These are phyloP conservation scores for Flaveria robusta DNA, from an alignment of 129 eudicot genomes.

Conservation along the genomic window DNA sequence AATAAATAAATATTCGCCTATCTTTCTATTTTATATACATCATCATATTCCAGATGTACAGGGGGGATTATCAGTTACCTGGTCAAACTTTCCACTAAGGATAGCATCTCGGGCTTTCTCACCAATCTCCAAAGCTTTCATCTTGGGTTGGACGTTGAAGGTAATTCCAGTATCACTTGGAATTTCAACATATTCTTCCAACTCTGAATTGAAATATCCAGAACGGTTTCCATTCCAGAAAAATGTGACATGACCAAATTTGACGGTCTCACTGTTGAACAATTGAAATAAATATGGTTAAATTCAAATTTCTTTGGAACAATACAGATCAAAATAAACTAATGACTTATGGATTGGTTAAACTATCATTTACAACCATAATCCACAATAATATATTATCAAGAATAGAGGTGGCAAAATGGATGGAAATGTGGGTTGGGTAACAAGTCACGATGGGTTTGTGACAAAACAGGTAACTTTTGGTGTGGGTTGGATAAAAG, in stretches of 20 bases:
- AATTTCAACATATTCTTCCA: constrained; percentile 95
- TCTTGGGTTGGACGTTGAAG: constrained; percentile 78
- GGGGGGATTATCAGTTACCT: constrained; percentile 42
- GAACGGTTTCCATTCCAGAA: constrained; percentile 99
- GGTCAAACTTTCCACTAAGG: constrained; percentile 75
- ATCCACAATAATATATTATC: neutral
- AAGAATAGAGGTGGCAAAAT: neutral
- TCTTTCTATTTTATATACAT: neutral
- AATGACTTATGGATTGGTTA: neutral
- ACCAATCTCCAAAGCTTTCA: constrained; percentile 94
- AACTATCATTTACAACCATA: neutral
- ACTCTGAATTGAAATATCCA: constrained; percentile 70
- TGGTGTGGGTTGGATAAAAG: neutral
- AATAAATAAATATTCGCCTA: neutral
- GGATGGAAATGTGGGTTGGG: neutral
- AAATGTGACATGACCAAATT: constrained; percentile 94
- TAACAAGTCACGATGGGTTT: neutral
- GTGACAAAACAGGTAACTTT: neutral
- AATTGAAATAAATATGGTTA: neutral
- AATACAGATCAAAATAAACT: neutral
- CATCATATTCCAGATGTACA: neutral
- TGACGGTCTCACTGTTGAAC: constrained; percentile 79
- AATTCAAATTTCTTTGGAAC: neutral
- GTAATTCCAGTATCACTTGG: constrained; percentile 90
- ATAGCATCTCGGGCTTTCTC: constrained; percentile 91